Base-by-base conservation (phyloP, 257 asterid genomes). In the Nicotiana noctiflora region DNA sequence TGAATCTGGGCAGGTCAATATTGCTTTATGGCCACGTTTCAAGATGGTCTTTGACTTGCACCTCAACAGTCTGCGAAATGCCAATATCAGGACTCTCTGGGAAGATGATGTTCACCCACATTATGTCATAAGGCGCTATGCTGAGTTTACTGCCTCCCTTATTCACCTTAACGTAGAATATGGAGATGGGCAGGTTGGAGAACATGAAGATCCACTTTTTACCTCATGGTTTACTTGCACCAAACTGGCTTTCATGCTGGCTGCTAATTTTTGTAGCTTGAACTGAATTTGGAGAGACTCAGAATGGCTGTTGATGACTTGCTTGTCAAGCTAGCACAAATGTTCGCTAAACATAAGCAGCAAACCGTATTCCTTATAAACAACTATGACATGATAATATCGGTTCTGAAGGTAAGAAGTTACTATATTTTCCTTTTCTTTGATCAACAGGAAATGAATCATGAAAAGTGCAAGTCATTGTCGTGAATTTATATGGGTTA, bases 21-120 rank as follows among this genome's bases (percentile, higher is more conserved):
- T 96, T 84, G 88, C 97, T 59, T 84, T 96, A 82, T 96, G 99
- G 98, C 99, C 99, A 46, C 97, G 98, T 72, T 96, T 96, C 91
- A 96, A 96, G 93, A 90, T 96, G 95, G 99, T 94, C 52, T 93
- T 96, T 84, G 98, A 96, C 88, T 90, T 92, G 99, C 99, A 96
- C 81, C 93, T 96, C 89, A 88, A 86, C 88, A 96, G 99, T 85
- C 83, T 96, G 80, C 93, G 97, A 68, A 96, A 91, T 84, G 99
- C 98, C 83, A 91, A 86, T 88, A 82, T 96, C 79, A 88, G 88
- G 83, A 90, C 87, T 80, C 86, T 96, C 88, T 96, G 98, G 99
- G 98, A 96, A 87, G 98, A 94, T 90, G 98, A 96, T 88, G 97
- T 96, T 53, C 99, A 87, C 88, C 98, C 98, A 77, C 98, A 96